Evolutionary conservation across 1,284 basidiomycete genomes (phyloP).

Genomic region (Caloboletus firmus): DNA sequence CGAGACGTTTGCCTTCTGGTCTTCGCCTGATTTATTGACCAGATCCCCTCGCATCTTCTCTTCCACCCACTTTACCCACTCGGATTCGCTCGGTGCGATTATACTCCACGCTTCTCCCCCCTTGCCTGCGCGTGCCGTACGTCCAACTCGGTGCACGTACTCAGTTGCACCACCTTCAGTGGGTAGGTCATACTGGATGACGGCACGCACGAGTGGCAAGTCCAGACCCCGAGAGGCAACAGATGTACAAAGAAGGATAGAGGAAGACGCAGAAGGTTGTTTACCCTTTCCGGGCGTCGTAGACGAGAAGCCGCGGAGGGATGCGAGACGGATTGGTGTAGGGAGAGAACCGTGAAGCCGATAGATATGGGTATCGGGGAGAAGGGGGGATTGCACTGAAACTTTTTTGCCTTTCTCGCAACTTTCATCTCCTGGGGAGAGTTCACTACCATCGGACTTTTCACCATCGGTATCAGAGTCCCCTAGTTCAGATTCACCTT

Average conservation of each 20-base stretch:
- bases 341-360: conserved; percentile 95
- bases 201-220: conserved; percentile 90
- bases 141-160: conserved; percentile 95
- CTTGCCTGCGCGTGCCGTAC: conserved; percentile 94
- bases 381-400: conserved; percentile 67
- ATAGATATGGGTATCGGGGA: conserved; percentile 82
- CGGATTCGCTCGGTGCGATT: conserved; percentile 81
- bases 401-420: conserved; percentile 42
- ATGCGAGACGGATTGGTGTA: conserved; percentile 77
- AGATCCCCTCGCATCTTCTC: conserved; percentile 65
- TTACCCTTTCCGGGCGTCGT: conserved; percentile 40
- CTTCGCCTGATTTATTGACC: conserved; percentile 24
- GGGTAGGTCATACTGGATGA: conserved; percentile 95
- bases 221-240: conserved; percentile 98
- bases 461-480: conserved; percentile 34
- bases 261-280: conserved; percentile 40
- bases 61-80: conserved; percentile 89
- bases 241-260: conserved; percentile 92
- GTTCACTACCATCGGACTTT: conserved; percentile 33
- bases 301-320: conserved; percentile 79
- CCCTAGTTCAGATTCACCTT: conserved; percentile 32
- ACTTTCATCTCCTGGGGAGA: conserved; percentile 24
- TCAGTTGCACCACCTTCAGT: conserved; percentile 97
- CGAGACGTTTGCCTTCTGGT: conserved; percentile 44
- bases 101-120: conserved; percentile 95